Evolutionary conservation across 1,284 basidiomycete genomes (phyloP), one percentile per base, ranked within the genome.

Genomic region (Tilletia indica): DNA sequence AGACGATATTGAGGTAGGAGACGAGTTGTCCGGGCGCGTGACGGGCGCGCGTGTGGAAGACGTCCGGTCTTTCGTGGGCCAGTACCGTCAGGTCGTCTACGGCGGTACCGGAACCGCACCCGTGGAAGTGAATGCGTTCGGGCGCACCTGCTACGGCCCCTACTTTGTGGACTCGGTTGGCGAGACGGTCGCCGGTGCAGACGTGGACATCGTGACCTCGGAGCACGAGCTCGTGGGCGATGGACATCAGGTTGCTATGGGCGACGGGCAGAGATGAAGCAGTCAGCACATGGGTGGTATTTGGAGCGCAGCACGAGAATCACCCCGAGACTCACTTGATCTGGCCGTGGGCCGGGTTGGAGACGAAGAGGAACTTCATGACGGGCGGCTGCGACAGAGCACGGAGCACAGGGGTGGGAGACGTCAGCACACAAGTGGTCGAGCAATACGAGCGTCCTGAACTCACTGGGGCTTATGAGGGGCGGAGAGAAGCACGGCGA

Each of bases 321-420:
- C 8, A 6, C n/a, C 19, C 2, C 19, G 34, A 11, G 0, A 39
- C 61, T 64, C 36, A 64, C 61, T 77, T 77, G 38, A 74, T 51
- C 49, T 77, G 75, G 31, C 75, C 75, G 6, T 72, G 73, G 4
- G 75, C 75, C 4, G 75, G 75, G 49, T 77, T 77, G 12, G 48
- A 67, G 42, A 77, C 56, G 64, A 77, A 66, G 51, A 75, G 48
- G 63, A 71, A 69, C 31, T 73, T 67, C 70, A 68, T 74, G 67
- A 38, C 34, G 1, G 34, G 36, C 56, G 6, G 12, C 51, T 45
- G 42, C 42, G 42, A 31, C 25, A 2, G 25, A 31, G 25, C 42
- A 12, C 21, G 64, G 48, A 36, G 21, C n/a, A 34, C n/a, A 48
- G 25, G 25, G 2, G 25, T 31, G 25, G 25, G 25, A 31, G 25